Percentiles rank a stretch among this genome's conserved stretches.
Conservation (phyloP, 1,284 basidiomycete species). For the Leccinum solheimii region DNA sequence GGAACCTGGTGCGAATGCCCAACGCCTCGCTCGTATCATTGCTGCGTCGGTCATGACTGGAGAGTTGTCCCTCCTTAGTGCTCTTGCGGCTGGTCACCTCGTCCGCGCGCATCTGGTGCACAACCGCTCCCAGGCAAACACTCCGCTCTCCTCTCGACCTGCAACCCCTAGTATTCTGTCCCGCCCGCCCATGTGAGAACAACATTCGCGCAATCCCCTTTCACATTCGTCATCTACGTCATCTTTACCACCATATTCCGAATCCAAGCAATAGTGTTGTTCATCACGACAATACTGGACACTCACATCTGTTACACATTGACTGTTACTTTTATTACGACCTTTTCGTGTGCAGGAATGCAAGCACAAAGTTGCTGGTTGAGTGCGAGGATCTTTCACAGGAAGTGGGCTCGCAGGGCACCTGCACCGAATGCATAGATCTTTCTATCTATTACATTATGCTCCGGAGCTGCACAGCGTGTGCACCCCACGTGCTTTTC, state of each 20-base stretch:
- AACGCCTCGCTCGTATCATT: slow-evolving; percentile 84
- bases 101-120: slow-evolving; percentile 89
- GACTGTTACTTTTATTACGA: slow-evolving; percentile 20
- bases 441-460: too few relatives aligned
- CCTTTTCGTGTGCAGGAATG: slow-evolving; percentile 8
- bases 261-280: slow-evolving; percentile 26
- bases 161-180: slow-evolving; percentile 51
- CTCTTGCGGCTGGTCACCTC: slow-evolving; percentile 89
- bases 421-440: not conserved
- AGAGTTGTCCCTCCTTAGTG: slow-evolving; percentile 85
- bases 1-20: slow-evolving; percentile 84
- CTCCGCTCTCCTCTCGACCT: slow-evolving; percentile 63
- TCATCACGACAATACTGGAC: not conserved
- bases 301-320: slow-evolving; percentile 25
- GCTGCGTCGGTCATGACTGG: slow-evolving; percentile 93
- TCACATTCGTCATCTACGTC: slow-evolving; percentile 35
- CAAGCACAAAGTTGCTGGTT: not conserved
- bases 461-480: too few relatives aligned
- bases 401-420: not conserved
- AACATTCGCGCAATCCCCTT: slow-evolving; percentile 20
- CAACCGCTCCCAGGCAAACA: slow-evolving; percentile 72
- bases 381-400: not conserved
- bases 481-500: too few relatives aligned
- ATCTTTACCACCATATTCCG: slow-evolving; percentile 33
- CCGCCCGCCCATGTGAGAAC: slow-evolving; percentile 22